A percentile compares a stretch with the other conserved stretches of the same genome.
Conservation (phyloP, 148 eudicot species). For the Arctostaphylos glauca region DNA sequence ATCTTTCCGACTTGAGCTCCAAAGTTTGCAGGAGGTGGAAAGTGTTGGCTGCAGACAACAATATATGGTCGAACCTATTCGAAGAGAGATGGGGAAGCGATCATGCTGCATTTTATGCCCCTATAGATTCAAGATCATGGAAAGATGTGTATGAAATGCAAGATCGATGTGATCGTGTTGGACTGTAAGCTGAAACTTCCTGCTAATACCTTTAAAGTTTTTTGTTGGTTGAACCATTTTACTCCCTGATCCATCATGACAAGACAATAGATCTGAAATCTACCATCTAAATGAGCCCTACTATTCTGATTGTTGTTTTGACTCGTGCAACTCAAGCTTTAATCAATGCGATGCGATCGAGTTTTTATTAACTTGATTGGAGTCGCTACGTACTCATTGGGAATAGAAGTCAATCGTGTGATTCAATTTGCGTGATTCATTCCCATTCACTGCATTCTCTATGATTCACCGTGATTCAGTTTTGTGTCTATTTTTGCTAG, state of each 20-base stretch:
- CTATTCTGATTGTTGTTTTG: neutral
- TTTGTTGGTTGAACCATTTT: neutral
- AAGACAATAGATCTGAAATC: neutral
- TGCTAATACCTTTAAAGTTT: neutral
- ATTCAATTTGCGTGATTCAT: neutral
- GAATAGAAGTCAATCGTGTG: neutral
- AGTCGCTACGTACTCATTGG: neutral
- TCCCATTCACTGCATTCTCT: neutral
- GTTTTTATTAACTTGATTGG: neutral
- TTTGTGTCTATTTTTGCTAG: too few species aligned
- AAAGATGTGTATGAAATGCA: constrained; percentile 68
- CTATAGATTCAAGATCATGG: constrained; percentile 59
- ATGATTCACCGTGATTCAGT: too few species aligned
- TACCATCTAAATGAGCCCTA: neutral
- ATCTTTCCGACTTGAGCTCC: neutral
- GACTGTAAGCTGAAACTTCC: constrained; percentile 54
- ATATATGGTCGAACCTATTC: constrained; percentile 64
- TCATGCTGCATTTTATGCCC: constrained; percentile 50
- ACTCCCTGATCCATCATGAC: neutral
- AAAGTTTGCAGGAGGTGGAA: constrained; percentile 92
- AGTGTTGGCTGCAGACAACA: constrained; percentile 57
- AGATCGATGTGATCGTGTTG: constrained; percentile 84
- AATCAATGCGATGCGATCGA: neutral
- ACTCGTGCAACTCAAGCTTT: neutral
- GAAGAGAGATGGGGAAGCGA: constrained; percentile 75